Conservation (phyloP, 139 green algal genomes). For the Chlorella ohadii region DNA sequence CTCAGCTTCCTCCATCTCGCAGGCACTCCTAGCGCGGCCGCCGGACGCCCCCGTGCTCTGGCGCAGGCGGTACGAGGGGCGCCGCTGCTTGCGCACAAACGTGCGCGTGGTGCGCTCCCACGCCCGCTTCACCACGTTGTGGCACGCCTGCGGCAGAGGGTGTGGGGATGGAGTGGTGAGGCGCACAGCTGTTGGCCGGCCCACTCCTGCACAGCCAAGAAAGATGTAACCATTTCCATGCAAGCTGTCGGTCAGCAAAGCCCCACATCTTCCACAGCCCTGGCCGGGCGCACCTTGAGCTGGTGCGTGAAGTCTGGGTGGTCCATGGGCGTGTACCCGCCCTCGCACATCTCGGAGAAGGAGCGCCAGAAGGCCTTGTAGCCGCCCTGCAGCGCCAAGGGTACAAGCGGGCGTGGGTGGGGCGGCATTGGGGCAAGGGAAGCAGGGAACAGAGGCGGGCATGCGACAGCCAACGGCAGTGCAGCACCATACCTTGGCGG, state of each 20-base stretch:
- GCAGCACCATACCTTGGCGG: no score
- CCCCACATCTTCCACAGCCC: no score
- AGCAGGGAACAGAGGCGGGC: no score
- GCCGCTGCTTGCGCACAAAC: background rate
- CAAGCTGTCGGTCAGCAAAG: no score
- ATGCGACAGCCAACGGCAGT: no score
- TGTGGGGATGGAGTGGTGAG: background rate
- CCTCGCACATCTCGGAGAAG: conserved; percentile 1
- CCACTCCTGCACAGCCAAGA: no score
- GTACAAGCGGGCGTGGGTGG: no score
- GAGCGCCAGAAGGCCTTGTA: conserved; percentile 33
- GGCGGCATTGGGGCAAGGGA: background rate
- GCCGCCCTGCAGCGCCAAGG: background rate
- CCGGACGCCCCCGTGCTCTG: background rate
- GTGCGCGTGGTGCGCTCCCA: conserved; percentile 22
- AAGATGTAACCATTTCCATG: no score
- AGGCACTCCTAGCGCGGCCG: background rate
- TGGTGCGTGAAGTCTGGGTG: conserved; percentile 3
- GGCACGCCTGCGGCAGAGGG: background rate
- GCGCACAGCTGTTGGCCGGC: no score
- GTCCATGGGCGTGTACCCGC: conserved; percentile 28
- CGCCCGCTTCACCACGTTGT: conserved; percentile 13
- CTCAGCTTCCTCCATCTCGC: background rate
- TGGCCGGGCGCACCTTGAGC: conserved; percentile 25
- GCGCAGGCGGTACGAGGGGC: conserved; percentile 22